Base-by-base conservation (phyloP, 2,329 filamentous ascomycete genomes). In the Sporothrix humicola region DNA sequence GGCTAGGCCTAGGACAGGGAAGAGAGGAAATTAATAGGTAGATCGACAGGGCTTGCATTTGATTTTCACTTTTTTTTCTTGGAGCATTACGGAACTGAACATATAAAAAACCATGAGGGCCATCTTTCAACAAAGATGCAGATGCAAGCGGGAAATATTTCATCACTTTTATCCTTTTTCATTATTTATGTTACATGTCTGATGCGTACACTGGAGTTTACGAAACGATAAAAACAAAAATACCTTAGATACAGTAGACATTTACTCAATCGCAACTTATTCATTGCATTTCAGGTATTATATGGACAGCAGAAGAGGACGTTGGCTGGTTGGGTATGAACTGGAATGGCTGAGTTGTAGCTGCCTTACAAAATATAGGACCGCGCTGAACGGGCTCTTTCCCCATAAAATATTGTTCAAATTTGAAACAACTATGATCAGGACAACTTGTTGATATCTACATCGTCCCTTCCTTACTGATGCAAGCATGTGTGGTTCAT, bases 71-170 rank as follows among this genome's bases (percentile, higher is more conserved):
- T 65, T 8, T 58, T 72, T 37, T 10, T 23, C 31, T 59, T 31
- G 73, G 70, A 72, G 73, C 73, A 72, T 56, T 72, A 69, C 50
- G 73, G 73, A 74, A 42, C 31, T 56, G n/a, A 31, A 52, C 20
- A 26, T 7, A 50, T 10, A n/a, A 7, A 48, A 26, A 9, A 31
- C 13, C 20, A 73, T 26, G 48, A 72, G 69, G 44, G 52, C 44
- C 73, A 74, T 74, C 73, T 77, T 77, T 77, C 76, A 77, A 77
- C 76, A 77, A 71, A 76, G 75, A 72, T 73, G 74, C 52, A 72
- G 52, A 74, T 65, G 56, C 52, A 46, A 63, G 58, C 37, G 58
- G 48, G 13, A 54, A 26, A 31, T 68, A 37, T 37, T 37, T 37
- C 31, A 37, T 37, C 31, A 37, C 65, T 65, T 50, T 26, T 46